Conservation (phyloP, 352 stramenopile species). For the Phytophthora melonis region DNA sequence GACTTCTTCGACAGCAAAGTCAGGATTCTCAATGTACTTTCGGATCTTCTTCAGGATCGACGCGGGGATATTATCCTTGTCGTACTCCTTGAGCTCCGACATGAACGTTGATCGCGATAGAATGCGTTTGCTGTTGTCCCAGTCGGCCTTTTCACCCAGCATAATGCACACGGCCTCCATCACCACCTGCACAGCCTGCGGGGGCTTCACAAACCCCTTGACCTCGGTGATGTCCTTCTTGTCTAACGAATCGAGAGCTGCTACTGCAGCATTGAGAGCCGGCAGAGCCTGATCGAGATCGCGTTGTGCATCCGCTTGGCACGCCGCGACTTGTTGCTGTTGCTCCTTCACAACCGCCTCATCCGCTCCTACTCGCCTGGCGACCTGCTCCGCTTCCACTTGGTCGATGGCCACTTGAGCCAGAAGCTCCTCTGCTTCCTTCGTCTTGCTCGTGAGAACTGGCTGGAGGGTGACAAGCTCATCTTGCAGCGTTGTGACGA, state of each 20-base stretch:
- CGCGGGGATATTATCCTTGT: constrained; percentile 80
- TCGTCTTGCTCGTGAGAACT: constrained; percentile 63
- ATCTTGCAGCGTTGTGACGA: constrained; percentile 69
- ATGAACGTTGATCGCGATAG: constrained; percentile 81
- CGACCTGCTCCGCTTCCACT: constrained; percentile 55
- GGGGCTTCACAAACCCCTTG: constrained; percentile 87
- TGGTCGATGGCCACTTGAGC: constrained; percentile 73
- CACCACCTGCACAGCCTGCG: constrained; percentile 83
- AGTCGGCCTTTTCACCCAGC: constrained; percentile 84
- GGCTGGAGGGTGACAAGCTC: constrained; percentile 90
- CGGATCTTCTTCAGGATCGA: constrained; percentile 76
- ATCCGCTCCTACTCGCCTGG: constrained; percentile 61
- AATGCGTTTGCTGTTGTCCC: constrained; percentile 86
- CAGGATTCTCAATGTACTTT: constrained; percentile 86
- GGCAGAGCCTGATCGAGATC: constrained; percentile 81
- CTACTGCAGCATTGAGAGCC: constrained; percentile 76
- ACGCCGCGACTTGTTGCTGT: constrained; percentile 64
- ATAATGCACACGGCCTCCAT: constrained; percentile 92
- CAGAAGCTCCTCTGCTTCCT: constrained; percentile 71
- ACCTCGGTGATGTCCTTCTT: constrained; percentile 91
- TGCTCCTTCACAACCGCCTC: constrained; percentile 74
- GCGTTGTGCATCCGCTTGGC: constrained; percentile 76
- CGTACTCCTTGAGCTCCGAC: constrained; percentile 86
- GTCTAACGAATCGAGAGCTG: constrained; percentile 81
- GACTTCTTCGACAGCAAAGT: constrained; percentile 86